Percentiles rank a stretch among this genome's conserved stretches.
phyloP scores from a whole-genome alignment of 106 monocot species.

The Gastrodia elata region DNA sequence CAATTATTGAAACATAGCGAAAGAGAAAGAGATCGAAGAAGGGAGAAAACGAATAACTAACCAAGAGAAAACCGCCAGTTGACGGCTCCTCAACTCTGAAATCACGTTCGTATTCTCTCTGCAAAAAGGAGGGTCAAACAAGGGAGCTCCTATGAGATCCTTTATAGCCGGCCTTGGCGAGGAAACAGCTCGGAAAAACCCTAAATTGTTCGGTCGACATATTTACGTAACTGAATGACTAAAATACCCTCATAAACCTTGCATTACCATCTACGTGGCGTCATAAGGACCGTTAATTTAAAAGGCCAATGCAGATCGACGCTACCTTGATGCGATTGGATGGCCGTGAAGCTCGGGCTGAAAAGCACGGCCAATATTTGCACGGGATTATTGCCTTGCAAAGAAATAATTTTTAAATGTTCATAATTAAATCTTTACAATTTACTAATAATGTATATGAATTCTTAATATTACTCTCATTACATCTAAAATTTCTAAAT shows the following conservation, averaged over 20 bases:
- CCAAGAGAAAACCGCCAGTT: conserved; percentile 6
- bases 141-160: not conserved
- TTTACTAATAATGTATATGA: no score
- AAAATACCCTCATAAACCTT: not conserved
- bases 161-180: conserved; percentile 2
- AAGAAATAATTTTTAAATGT: no score
- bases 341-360: no score
- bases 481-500: no score
- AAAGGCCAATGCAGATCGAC: not conserved
- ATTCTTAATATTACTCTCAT: no score
- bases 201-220: not conserved
- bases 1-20: not conserved
- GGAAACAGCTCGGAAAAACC: not conserved
- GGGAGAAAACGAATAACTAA: not conserved
- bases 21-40: not conserved
- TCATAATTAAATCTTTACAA: no score
- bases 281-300: not conserved
- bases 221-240: not conserved
- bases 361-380: no score
- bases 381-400: no score
- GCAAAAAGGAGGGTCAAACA: not conserved
- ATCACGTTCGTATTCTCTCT: not conserved
- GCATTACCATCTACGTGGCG: not conserved
- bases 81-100: not conserved
- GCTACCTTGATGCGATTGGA: no score